A percentile compares a stretch with the other conserved stretches of the same genome.
Conservation (phyloP, 164 flowering plant species). For the Macadamia integrifolia region DNA sequence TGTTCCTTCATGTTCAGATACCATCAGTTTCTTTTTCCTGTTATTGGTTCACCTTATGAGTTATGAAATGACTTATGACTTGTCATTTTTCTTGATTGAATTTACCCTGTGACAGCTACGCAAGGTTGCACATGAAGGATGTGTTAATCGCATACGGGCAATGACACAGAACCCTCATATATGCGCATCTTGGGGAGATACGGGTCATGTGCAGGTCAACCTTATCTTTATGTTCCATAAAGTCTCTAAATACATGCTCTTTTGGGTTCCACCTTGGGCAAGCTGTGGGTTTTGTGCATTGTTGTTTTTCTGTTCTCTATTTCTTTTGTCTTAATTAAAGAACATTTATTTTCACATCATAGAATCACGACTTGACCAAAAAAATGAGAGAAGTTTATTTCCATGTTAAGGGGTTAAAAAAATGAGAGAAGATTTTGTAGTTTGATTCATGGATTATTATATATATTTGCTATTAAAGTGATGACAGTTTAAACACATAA, state of each 20-base stretch:
- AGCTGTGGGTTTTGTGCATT: too few relatives aligned
- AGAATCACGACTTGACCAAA: too few relatives aligned
- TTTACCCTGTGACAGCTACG: conserved; percentile 45
- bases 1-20: background rate
- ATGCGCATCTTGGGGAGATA: conserved; percentile 91
- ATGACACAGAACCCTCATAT: conserved; percentile 89
- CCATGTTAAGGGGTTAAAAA: too few relatives aligned
- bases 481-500: too few relatives aligned
- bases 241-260: background rate
- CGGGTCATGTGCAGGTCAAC: conserved; percentile 88
- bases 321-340: too few relatives aligned
- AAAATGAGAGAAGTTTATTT: too few relatives aligned
- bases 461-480: too few relatives aligned
- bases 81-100: background rate
- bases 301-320: background rate
- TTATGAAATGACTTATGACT: background rate
- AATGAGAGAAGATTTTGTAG: too few relatives aligned
- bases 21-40: background rate
- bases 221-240: conserved; percentile 1
- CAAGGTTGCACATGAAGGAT: conserved; percentile 77
- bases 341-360: too few relatives aligned
- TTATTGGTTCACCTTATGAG: background rate
- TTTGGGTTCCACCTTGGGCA: too few relatives aligned
- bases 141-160: conserved; percentile 85
- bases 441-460: background rate